Evolutionary conservation across 805 yeast species (phyloP).

Genomic region (Myxozyma monticola): DNA sequence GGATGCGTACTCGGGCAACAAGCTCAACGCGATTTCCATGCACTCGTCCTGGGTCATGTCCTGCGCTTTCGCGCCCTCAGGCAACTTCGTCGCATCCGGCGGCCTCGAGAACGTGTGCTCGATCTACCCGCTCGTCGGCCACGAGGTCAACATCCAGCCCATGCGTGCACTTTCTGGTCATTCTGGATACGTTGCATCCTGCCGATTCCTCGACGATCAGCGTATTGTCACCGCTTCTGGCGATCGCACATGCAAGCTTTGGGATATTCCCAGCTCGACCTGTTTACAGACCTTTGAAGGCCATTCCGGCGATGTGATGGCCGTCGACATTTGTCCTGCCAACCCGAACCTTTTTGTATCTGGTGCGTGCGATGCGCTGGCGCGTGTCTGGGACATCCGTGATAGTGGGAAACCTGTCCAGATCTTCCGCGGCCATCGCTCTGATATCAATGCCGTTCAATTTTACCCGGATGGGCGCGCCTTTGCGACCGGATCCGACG

Average conservation of each 20-base stretch:
- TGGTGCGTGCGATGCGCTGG: constrained; percentile 71
- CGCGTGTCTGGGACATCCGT: constrained; percentile 78
- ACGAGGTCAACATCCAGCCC: constrained; percentile 21
- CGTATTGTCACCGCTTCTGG: constrained; percentile 72
- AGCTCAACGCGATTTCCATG: constrained; percentile 66
- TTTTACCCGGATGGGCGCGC: constrained; percentile 71
- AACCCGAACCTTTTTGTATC: constrained; percentile 59
- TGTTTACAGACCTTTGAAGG: constrained; percentile 41
- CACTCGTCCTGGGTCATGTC: constrained; percentile 78
- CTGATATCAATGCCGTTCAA: constrained; percentile 63
- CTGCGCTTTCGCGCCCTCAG: constrained; percentile 70
- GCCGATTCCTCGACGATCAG: constrained; percentile 62
- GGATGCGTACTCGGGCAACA: constrained; percentile 74
- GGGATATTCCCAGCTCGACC: constrained; percentile 72
- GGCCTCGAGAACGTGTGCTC: constrained; percentile 82
- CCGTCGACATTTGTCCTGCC: constrained; percentile 64
- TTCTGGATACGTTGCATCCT: constrained; percentile 74
- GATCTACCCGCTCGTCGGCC: constrained; percentile 49
- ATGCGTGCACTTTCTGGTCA: constrained; percentile 53
- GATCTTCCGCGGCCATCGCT: constrained; percentile 52
- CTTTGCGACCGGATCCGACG: constrained; percentile 76
- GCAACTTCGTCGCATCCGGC: constrained; percentile 69
- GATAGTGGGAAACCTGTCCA: constrained; percentile 42
- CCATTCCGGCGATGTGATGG: constrained; percentile 50
- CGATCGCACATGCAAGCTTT: constrained; percentile 72